Evolutionary conservation across 768 basidiomycete species (phyloP), one percentile per base, ranked within the genome.

Genomic region (Amanita thiersii): DNA sequence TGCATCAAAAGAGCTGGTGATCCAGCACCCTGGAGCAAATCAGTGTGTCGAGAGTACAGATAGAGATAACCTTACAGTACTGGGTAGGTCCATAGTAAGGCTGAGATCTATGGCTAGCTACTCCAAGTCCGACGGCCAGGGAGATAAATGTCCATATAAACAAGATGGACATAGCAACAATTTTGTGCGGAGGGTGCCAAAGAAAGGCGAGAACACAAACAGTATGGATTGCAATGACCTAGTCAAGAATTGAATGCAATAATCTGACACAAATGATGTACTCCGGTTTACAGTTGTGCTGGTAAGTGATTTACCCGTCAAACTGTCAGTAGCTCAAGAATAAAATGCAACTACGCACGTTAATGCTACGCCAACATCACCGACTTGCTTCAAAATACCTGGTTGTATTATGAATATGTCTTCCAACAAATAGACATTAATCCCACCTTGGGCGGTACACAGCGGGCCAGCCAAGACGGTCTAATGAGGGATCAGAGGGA

Each of bases 191-290:
- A 1, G 51, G 40, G 11, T 49, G 47, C 56, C 65, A 60, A 4
- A 66, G 58, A 6, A 73, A 52, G 39, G 75, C 68, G 3, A 77
- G 56, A n/a, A 75, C 58, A 19, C 56, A 50, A 52, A 76, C 76
- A 1, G 72, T 73, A 43, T 75, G 71, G 25, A 65, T 24, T 1
- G 73, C 71, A 18, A 77, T 75, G 31, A 64, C 60, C 69, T 64
- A 39, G 42, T 18, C 33, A 14, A 46, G 25, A 26, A n/a, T n/a
- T n/a, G n/a, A n/a, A n/a, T n/a, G n/a, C n/a, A n/a, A n/a, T n/a
- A n/a, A n/a, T n/a, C n/a, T n/a, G n/a, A n/a, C n/a, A n/a, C n/a
- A n/a, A n/a, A n/a, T n/a, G n/a, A n/a, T n/a, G n/a, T n/a, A n/a
- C n/a, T n/a, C n/a, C n/a, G n/a, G n/a, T n/a, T n/a, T n/a, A n/a